Evolutionary conservation across 75 land plant genomes (phyloP), one percentile per base, ranked within the genome.

Genomic region (Selaginella tamariscina): DNA sequence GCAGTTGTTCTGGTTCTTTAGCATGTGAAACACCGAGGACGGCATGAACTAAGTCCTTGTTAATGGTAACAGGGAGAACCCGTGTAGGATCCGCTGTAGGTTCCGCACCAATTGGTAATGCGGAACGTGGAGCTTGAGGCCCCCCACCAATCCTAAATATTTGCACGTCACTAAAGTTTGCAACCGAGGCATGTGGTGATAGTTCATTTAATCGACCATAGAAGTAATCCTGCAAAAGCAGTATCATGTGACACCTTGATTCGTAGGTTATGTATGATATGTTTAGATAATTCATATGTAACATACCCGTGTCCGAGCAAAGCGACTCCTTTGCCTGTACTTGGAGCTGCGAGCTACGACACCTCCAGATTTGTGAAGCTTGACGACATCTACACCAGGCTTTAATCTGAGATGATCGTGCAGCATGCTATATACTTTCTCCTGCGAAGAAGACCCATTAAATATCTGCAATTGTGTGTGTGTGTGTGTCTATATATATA

Each of bases 341-440:
- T 90, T 90, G 9, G 82, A 56, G 81, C 77, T 90, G 31, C 99
- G 84, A 32, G 83, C 76, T 2, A 95, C 99, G 59, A 87, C 96
- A 69, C 96, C 92, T 49, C 92, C 99, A 29, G 99, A 90, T 72
- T 85, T 95, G 67, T 90, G 99, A 72, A 95, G 96, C 67, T 95
- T 95, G 56, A 95, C 88, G 71, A 90, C 81, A 73, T 95, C 96
- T 57, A 94, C 86, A 72, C 84, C 81, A 65, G 86, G 82, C 30
- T 84, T 95, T 44, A 30, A 75, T 70, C 85, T 89, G 44, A 82
- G 31, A 30, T 83, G 83, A 67, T 82, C 85, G 77, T 78, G 88
- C 18, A 95, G 78, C 96, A 90, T 84, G 79, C 97, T 88, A 56
- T 77, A 88, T 31, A 88, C 84, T 62, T 86, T 88, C 65, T 88